A percentile compares a stretch with the other conserved stretches of the same genome.
phyloP scores from a whole-genome alignment of 1,139 yeast genomes.

The Kodamaea ohmeri region DNA sequence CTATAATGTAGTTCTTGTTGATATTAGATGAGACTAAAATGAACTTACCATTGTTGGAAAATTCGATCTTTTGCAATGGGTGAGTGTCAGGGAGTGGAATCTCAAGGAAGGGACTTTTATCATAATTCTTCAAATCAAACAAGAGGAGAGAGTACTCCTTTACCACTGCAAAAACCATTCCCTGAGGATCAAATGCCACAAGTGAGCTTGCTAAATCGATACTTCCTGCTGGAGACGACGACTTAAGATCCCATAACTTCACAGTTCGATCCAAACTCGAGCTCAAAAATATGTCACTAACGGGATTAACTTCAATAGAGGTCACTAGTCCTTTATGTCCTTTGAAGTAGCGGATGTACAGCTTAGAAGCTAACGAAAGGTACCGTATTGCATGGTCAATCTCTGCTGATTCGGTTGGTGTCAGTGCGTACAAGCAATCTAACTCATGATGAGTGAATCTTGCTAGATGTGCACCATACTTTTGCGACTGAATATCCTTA shows the following conservation, averaged over 20 bases:
- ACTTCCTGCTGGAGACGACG: slow-evolving; percentile 60
- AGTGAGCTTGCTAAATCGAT: slow-evolving; percentile 54
- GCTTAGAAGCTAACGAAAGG: slow-evolving; percentile 73
- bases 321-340: slow-evolving; percentile 83
- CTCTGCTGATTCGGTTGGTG: slow-evolving; percentile 36
- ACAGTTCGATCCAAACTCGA: slow-evolving; percentile 77
- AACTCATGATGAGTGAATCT: slow-evolving; percentile 75
- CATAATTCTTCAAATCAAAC: slow-evolving; percentile 59
- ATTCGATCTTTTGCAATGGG: slow-evolving; percentile 70
- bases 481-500: slow-evolving; percentile 74
- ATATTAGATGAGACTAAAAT: slow-evolving; percentile 64
- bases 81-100: slow-evolving; percentile 29
- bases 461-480: slow-evolving; percentile 89
- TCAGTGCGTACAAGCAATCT: slow-evolving; percentile 80
- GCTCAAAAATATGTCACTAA: slow-evolving; percentile 64
- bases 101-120: slow-evolving; percentile 52
- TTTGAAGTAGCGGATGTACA: slow-evolving; percentile 76
- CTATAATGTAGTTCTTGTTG: slow-evolving; percentile 56
- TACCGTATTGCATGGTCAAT: slow-evolving; percentile 72
- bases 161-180: slow-evolving; percentile 75
- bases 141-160: slow-evolving; percentile 49
- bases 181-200: slow-evolving; percentile 76
- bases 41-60: slow-evolving; percentile 77
- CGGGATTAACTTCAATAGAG: slow-evolving; percentile 71
- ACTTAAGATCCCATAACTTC: slow-evolving; percentile 80